Evolutionary conservation across 306 rosid genomes (phyloP).

Genomic region (Gleditsia sinensis): DNA sequence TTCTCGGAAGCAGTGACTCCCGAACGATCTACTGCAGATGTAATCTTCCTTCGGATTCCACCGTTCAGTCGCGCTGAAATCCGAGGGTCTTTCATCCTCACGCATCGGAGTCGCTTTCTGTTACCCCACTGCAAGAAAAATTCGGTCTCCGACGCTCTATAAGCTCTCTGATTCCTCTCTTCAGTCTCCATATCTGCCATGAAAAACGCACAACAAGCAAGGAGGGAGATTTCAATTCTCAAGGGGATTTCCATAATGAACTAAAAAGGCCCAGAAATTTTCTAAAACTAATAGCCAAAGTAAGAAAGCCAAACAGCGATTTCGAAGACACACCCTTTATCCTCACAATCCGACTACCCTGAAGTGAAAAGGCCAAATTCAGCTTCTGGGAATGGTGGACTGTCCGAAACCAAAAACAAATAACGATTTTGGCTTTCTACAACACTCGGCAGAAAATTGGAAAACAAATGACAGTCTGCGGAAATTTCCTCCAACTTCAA

Average conservation of each 20-base stretch:
- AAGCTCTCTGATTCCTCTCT: slow-evolving; percentile 63
- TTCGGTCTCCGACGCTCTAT: slow-evolving; percentile 56
- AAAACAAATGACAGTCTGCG: not conserved
- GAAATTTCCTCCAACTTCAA: slow-evolving; percentile 25
- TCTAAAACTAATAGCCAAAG: not conserved
- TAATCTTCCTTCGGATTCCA: slow-evolving; percentile 53
- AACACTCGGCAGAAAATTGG: not conserved
- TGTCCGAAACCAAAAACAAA: not conserved
- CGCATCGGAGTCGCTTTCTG: slow-evolving; percentile 63
- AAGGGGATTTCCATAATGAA: slow-evolving; percentile 8
- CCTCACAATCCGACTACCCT: not conserved
- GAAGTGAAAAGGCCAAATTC: not conserved
- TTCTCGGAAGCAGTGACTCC: slow-evolving; percentile 48
- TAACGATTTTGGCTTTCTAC: not conserved
- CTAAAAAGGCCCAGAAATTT: not conserved
- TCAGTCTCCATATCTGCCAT: slow-evolving; percentile 62
- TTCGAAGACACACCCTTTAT: not conserved
- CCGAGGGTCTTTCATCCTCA: slow-evolving; percentile 71
- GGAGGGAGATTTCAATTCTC: not conserved
- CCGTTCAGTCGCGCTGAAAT: slow-evolving; percentile 60
- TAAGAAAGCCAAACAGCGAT: not conserved
- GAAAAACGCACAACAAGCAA: not conserved
- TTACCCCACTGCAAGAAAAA: slow-evolving; percentile 83
- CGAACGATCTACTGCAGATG: slow-evolving; percentile 46
- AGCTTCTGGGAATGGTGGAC: not conserved